Base-by-base conservation (phyloP, 2,329 filamentous ascomycete species). In the Fusarium proliferatum region DNA sequence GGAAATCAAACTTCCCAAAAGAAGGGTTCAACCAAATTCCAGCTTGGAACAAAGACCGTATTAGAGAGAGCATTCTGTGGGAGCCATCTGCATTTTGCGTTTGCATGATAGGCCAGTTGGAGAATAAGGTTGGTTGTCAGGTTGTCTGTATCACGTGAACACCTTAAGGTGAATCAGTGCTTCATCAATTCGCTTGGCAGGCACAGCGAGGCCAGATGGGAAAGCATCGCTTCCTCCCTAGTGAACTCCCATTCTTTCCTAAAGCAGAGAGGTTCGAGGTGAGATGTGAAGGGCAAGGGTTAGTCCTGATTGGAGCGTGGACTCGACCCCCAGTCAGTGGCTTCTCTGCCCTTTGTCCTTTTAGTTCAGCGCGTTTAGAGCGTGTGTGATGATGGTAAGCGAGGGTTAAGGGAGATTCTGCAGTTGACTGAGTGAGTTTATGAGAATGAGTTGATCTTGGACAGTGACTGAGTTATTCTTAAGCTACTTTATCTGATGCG, bases 331-430 rank as follows among this genome's bases (percentile, higher is more conserved):
- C 33, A 53, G 49, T 53, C 19, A 38, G 38, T 64, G 49, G 55
- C 49, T 61, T 56, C 51, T 28, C 39, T 68, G 26, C 45, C 45
- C 43, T 69, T 69, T 57, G 64, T 51, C 26, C 17, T 57, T 69
- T 39, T 43, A 45, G 58, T 59, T 30, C 43, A 45, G 56, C 36
- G 48, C 43, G 48, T 28, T 57, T 49, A 23, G 45, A 68, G 42
- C 55, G 58, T 55, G 55, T 72, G 55, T 72, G 64, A 46, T 72
- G 64, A 46, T 53, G 53, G 46, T 48, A 45, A 71, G 39, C 46
- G 48, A 72, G 55, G 46, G 66, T 34, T 39, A 59, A 65, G 39
- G 38, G 15, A 55, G 55, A n/a, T 21, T 39, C 16, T 41, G 4
- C 17, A 38, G 19, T 15, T 39, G 30, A 13, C 10, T 26, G 19